Evolutionary conservation across 352 stramenopile genomes (phyloP).

Genomic region (Aphanomyces stellatus): DNA sequence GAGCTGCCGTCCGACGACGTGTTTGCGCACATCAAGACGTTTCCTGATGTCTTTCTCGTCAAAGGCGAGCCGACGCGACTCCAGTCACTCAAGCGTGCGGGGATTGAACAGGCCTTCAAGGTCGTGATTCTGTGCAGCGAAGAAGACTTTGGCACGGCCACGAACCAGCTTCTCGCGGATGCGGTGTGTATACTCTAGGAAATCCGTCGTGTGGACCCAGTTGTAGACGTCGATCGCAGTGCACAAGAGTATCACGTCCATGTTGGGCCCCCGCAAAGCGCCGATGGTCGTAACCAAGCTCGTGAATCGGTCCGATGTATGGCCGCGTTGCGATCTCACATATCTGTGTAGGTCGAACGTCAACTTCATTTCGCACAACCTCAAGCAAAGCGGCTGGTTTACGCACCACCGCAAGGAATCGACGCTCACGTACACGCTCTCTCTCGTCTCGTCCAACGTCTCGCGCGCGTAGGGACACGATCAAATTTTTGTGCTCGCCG

Average conservation of each 20-base stretch:
- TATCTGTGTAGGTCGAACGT: slow-evolving; percentile 36
- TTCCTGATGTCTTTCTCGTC: slow-evolving; percentile 63
- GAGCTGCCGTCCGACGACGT: slow-evolving; percentile 46
- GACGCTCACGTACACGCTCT: background rate
- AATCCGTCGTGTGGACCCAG: background rate
- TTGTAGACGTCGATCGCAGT: slow-evolving; percentile 56
- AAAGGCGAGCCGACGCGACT: slow-evolving; percentile 49
- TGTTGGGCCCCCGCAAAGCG: slow-evolving; percentile 47
- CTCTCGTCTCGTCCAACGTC: background rate
- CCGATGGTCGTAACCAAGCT: slow-evolving; percentile 68
- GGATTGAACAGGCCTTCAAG: slow-evolving; percentile 46
- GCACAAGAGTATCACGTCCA: slow-evolving; percentile 65
- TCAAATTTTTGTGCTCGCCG: slow-evolving; percentile 30
- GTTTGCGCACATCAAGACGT: slow-evolving; percentile 58
- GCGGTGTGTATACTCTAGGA: slow-evolving; percentile 28
- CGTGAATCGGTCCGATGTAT: slow-evolving; percentile 33
- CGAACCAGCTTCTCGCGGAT: slow-evolving; percentile 58
- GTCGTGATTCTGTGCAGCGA: slow-evolving; percentile 66
- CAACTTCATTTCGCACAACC: slow-evolving; percentile 70
- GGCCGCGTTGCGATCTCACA: background rate
- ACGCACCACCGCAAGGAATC: background rate
- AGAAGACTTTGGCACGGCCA: slow-evolving; percentile 34
- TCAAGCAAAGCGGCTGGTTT: slow-evolving; percentile 63
- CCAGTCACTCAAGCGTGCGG: slow-evolving; percentile 41
- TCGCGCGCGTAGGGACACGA: background rate